Evolutionary conservation across 352 stramenopile species (phyloP).

Genomic region (Pythium periplocum): DNA sequence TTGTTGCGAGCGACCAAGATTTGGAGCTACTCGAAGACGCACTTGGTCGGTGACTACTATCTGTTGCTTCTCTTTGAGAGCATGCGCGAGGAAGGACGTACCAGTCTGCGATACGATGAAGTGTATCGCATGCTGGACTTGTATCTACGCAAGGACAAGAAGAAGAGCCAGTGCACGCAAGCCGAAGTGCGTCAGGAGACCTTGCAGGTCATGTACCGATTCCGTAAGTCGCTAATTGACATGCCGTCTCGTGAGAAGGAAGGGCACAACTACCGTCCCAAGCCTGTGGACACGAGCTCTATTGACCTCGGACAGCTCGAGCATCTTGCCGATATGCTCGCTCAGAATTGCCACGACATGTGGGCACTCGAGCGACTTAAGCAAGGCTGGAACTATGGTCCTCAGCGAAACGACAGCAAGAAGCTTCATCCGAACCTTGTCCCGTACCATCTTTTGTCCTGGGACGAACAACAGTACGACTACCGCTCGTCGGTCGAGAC

Average conservation of each 20-base stretch:
- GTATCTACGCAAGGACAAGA: slow-evolving; percentile 75
- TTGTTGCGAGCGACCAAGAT: slow-evolving; percentile 76
- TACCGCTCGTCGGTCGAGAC: slow-evolving; percentile 84
- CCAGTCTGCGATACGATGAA: slow-evolving; percentile 79
- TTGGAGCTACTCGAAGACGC: slow-evolving; percentile 73
- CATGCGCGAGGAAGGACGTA: slow-evolving; percentile 60
- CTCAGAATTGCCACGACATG: slow-evolving; percentile 85
- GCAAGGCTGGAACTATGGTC: slow-evolving; percentile 77
- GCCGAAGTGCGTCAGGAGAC: slow-evolving; percentile 69
- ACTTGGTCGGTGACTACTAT: slow-evolving; percentile 83
- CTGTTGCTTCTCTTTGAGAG: slow-evolving; percentile 74
- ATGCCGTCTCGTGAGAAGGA: slow-evolving; percentile 88
- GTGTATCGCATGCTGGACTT: slow-evolving; percentile 83
- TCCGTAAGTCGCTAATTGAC: slow-evolving; percentile 84
- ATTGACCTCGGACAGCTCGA: slow-evolving; percentile 72
- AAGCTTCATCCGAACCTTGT: slow-evolving; percentile 82
- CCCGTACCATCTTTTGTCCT: slow-evolving; percentile 73
- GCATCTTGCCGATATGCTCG: slow-evolving; percentile 68
- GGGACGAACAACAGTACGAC: slow-evolving; percentile 81
- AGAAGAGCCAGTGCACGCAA: slow-evolving; percentile 61
- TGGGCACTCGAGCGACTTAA: slow-evolving; percentile 82
- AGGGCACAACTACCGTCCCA: slow-evolving; percentile 82
- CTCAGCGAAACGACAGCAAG: slow-evolving; percentile 58
- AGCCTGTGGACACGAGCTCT: slow-evolving; percentile 72
- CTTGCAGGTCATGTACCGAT: slow-evolving; percentile 85